Percentiles rank a stretch among this genome's conserved stretches.
These are phyloP conservation scores for Neofusicoccum parvum DNA, from an alignment of 2,329 filamentous ascomycete genomes.

Conservation along the genomic window DNA sequence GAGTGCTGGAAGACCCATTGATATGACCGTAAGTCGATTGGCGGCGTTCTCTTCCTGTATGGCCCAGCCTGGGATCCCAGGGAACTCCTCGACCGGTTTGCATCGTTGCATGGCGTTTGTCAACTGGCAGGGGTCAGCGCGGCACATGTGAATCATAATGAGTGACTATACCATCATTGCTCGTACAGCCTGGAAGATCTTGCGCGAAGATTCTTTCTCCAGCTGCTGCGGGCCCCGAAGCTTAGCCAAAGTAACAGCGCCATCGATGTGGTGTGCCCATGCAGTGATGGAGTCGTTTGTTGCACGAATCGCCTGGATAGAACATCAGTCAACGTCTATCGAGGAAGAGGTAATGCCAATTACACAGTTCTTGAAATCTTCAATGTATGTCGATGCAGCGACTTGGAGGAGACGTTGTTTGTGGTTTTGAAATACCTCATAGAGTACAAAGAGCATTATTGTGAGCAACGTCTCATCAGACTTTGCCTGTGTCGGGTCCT, in stretches of 20 bases:
- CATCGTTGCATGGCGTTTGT: constrained; percentile 43
- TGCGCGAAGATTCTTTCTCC: constrained; percentile 38
- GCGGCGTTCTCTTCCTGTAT: constrained; percentile 42
- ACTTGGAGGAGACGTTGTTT: constrained; percentile 1
- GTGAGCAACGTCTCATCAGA: constrained; percentile 44
- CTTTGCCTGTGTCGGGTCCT: constrained; percentile 37
- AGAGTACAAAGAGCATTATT: constrained; percentile 44
- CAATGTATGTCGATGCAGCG: background rate
- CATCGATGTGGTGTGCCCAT: constrained; percentile 45
- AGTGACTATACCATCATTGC: constrained; percentile 41
- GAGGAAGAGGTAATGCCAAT: background rate
- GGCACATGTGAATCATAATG: background rate
- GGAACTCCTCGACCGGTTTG: constrained; percentile 42
- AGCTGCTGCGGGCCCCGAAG: constrained; percentile 42
- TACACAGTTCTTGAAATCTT: constrained; percentile 16
- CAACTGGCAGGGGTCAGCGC: constrained; percentile 31
- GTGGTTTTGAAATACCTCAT: constrained; percentile 37
- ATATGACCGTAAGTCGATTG: constrained; percentile 43
- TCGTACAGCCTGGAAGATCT: constrained; percentile 44
- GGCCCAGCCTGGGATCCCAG: constrained; percentile 38
- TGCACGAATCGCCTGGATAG: constrained; percentile 38
- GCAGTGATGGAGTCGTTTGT: constrained; percentile 39
- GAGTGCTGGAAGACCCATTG: constrained; percentile 42
- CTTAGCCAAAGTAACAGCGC: constrained; percentile 43
- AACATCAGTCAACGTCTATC: background rate